Base-by-base conservation (phyloP, 352 stramenopile genomes). In the Hyaloperonospora arabidopsidis region DNA sequence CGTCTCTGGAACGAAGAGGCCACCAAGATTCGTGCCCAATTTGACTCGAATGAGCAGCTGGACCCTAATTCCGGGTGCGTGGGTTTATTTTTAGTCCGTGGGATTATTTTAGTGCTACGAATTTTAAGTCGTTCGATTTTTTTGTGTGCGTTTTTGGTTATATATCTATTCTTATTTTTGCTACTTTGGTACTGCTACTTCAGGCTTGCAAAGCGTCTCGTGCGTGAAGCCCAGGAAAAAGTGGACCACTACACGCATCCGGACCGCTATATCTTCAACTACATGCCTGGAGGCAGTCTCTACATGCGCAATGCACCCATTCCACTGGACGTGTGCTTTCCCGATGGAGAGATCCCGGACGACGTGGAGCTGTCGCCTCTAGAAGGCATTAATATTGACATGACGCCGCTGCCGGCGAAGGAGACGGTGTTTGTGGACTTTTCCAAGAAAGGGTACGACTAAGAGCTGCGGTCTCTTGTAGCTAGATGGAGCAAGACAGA, bases 221-320 rank as follows among this genome's bases (percentile, higher is more conserved):
- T 97, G 56, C 68, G 95, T 52, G 91, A 97, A 59, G 95, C 81
- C 41, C 73, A 98, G 65, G 85, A 95, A 48, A 89, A 98, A 74
- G 61, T 98, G 41, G 87, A 86, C 52, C 70, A 95, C 54, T 95
- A 95, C 73, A 96, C 85, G 59, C 96, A 99, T 71, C 96, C 96
- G 35, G 96, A 99, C 78, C 87, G 79, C 45, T 99, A 98, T 74
- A 91, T 97, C 50, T 88, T 95, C 59, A 91, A 97, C 59, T 97
- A 97, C 82, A 98, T 99, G 96, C 97, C 97, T 8, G 96, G 96
- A 41, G 97, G 97, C 51, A 94, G 89, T 58, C 92, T 97, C 50
- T 99, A 98, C 74, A 99, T 99, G 96, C 87, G 97, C 51, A 99
- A 99, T 72, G 89, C 96, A 34, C 93, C 97, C 23, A 89, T 96